Evolutionary conservation across 805 yeast genomes (phyloP).

Genomic region (Naumovozyma castellii): DNA sequence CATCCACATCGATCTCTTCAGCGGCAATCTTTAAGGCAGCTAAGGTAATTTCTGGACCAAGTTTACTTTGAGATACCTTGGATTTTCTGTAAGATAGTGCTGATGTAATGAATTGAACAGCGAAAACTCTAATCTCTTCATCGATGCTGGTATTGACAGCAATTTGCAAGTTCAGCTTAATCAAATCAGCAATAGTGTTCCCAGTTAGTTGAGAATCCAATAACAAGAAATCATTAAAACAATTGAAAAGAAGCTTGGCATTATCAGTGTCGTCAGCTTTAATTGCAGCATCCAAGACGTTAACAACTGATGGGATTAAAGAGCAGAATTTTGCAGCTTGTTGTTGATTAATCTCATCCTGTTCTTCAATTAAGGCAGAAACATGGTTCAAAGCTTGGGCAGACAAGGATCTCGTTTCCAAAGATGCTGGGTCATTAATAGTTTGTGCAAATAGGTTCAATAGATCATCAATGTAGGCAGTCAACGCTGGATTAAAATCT

Average conservation of each 20-base stretch:
- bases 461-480: constrained; percentile 53
- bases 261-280: constrained; percentile 59
- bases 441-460: constrained; percentile 62
- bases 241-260: constrained; percentile 70
- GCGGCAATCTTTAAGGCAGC: constrained; percentile 69
- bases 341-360: constrained; percentile 37
- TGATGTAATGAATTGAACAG: constrained; percentile 74
- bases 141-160: constrained; percentile 58
- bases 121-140: constrained; percentile 74
- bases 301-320: constrained; percentile 71
- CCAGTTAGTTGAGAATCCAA: constrained; percentile 74
- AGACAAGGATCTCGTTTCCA: constrained; percentile 72
- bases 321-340: constrained; percentile 47
- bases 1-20: constrained; percentile 72
- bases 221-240: constrained; percentile 69
- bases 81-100: constrained; percentile 72
- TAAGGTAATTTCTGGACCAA: constrained; percentile 72
- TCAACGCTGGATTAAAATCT: constrained; percentile 49
- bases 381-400: constrained; percentile 67
- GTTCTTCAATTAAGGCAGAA: constrained; percentile 58
- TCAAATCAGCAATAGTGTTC: constrained; percentile 56
- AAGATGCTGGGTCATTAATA: constrained; percentile 51
- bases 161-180: constrained; percentile 67
- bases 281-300: constrained; percentile 68
- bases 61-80: constrained; percentile 66